Evolutionary conservation across 768 basidiomycete species (phyloP), one percentile per base, ranked within the genome.

Genomic region (Rhizopogon salebrosus): DNA sequence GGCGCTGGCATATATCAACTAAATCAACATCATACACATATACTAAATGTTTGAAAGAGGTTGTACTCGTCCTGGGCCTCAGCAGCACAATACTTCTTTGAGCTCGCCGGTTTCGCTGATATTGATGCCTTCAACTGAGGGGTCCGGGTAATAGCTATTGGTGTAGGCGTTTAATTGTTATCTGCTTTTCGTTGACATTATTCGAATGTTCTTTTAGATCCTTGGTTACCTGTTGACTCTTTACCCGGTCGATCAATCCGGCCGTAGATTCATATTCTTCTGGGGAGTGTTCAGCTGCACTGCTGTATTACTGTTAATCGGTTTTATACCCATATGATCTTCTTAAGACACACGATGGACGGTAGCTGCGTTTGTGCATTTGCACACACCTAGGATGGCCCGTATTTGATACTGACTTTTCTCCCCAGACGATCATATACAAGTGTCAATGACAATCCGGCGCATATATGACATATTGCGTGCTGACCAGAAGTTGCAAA

Each of bases 71-170:
- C 6, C 49, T 65, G 49, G 60, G 62, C n/a, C 66, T 46, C 46
- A 63, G 64, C 13, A 62, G n/a, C n/a, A n/a, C n/a, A 62, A 42
- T 71, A 70, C 61, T 70, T 71, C 54, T 70, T 71, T 35, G 67
- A 71, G 53, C 70, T 72, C 34, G 62, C 70, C 13, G 66, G 70
- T 23, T 70, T 71, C 46, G 50, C 58, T 4, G 39, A 54, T 11
- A 48, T 38, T 49, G 61, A 64, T 0, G 67, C 70, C 1, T 71
- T 72, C 49, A 58, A 69, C 49, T 64, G 71, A 4, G 67, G 67
- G 10, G 37, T 66, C 18, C 64, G 65, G 5, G 51, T 66, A 29
- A 61, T 56, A 0, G 66, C 63, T n/a, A 61, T 67, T 6, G 64
- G 64, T 3, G 64, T 67, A 31, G 38, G 49, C 43, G 36, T 34